phyloP scores from a whole-genome alignment of 2,329 filamentous ascomycete genomes.

The Teratosphaeriaceae sp. region DNA sequence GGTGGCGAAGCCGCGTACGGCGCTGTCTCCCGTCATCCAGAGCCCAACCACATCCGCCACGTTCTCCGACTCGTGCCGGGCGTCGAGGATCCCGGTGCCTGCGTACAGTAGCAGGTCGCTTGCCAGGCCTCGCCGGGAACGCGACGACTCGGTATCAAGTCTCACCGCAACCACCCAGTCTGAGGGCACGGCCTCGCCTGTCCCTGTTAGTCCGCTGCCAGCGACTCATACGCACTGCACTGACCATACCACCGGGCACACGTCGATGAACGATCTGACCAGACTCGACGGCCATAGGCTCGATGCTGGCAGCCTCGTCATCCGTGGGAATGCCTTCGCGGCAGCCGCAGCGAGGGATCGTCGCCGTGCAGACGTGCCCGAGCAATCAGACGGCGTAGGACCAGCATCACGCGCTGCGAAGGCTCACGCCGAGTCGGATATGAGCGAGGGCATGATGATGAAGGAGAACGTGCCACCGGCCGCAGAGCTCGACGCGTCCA shows the following conservation, averaged over 20 bases:
- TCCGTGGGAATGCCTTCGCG: conserved; percentile 15
- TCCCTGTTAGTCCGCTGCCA: too few species aligned
- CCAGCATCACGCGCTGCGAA: not conserved
- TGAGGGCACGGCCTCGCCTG: too few species aligned
- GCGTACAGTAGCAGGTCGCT: conserved; percentile 23
- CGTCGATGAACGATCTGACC: too few species aligned
- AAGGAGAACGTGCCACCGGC: conserved; percentile 2
- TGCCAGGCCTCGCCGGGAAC: conserved; percentile 32
- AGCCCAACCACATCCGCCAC: conserved; percentile 6
- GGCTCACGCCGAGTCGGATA: not conserved
- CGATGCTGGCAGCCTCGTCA: too few species aligned
- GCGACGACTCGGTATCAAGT: conserved; percentile 34
- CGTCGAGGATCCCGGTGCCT: conserved; percentile 40
- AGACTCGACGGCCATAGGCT: conserved; percentile 17
- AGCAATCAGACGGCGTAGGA: not conserved
- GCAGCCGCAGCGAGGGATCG: conserved; percentile 19
- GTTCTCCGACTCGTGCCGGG: conserved; percentile 6
- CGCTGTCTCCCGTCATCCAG: conserved; percentile 13
- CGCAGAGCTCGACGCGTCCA: too few species aligned
- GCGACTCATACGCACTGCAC: too few species aligned
- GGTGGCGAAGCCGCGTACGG: not conserved
- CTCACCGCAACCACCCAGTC: conserved; percentile 1
- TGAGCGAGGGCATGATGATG: conserved; percentile 2
- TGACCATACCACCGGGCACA: too few species aligned
- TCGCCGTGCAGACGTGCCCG: conserved; percentile 5